Evolutionary conservation across 2,329 filamentous ascomycete species (phyloP).

Genomic region (Claviceps cyperi): DNA sequence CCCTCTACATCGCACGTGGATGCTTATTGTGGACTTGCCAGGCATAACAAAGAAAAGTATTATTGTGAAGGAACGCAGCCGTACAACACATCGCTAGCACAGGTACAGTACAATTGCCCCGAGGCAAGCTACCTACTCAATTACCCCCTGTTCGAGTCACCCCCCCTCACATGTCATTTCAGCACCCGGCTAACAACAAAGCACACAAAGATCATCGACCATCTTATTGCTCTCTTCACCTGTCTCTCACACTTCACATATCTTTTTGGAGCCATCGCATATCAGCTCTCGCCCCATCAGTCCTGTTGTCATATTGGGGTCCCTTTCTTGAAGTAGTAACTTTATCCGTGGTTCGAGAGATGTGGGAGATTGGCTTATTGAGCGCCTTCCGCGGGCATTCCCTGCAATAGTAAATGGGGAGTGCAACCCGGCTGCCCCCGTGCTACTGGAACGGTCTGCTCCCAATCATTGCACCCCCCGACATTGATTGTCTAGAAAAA

Average conservation of each 20-base stretch:
- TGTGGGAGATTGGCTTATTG: no score
- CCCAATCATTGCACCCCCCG: background rate
- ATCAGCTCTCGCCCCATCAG: no score
- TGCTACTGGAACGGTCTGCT: background rate
- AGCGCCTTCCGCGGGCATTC: no score
- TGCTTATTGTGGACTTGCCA: no score
- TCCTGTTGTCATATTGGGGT: no score
- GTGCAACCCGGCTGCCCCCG: background rate
- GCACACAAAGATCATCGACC: background rate
- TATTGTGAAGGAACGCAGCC: background rate
- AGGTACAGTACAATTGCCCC: slow-evolving; percentile 2
- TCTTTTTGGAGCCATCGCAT: no score
- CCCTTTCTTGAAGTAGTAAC: no score
- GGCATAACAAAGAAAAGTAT: background rate
- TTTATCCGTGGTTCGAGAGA: no score
- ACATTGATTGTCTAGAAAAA: slow-evolving; percentile 57
- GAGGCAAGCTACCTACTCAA: background rate
- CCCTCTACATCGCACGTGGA: no score
- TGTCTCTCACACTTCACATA: no score
- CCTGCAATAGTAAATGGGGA: no score
- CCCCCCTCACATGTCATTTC: background rate
- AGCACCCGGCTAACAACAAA: no score
- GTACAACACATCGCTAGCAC: slow-evolving; percentile 1
- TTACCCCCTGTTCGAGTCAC: background rate
- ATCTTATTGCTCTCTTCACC: background rate